A percentile compares a stretch with the other conserved stretches of the same genome.
Conservation (phyloP, 192 early-diverging fungal genomes). For the Blastocladiella britannica region DNA sequence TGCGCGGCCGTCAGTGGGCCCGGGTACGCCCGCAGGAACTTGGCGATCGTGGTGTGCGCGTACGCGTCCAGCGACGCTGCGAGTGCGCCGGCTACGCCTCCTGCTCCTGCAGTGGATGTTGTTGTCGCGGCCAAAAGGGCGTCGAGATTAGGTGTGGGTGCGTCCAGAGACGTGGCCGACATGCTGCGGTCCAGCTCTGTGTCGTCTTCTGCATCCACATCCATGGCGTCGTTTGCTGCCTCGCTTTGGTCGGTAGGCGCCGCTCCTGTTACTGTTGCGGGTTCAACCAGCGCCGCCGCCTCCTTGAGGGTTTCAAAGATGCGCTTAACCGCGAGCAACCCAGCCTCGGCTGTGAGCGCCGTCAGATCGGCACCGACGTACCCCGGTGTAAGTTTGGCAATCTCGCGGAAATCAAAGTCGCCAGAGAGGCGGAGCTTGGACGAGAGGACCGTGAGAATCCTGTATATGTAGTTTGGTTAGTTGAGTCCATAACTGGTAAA, state of each 20-base stretch:
- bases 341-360: constrained; percentile 72
- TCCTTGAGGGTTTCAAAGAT: constrained; percentile 19
- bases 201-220: too few relatives aligned
- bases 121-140: neutral
- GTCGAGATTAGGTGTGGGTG: neutral
- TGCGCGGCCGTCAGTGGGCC: constrained; percentile 56
- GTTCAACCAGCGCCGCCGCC: neutral
- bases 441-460: constrained; percentile 58
- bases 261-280: neutral
- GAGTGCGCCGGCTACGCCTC: too few relatives aligned
- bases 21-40: constrained; percentile 47
- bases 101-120: too few relatives aligned
- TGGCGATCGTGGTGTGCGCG: constrained; percentile 42
- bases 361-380: constrained; percentile 96
- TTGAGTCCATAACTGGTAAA: neutral
- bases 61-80: too few relatives aligned
- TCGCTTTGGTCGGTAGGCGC: neutral
- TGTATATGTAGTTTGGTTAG: too few relatives aligned
- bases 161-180: neutral
- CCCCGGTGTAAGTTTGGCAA: constrained; percentile 85
- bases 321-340: constrained; percentile 75
- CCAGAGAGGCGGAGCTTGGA: constrained; percentile 55
- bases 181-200: neutral
- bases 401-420: constrained; percentile 54
- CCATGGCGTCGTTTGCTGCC: constrained; percentile 15